These are phyloP conservation scores for Fistulifera pelliculosa DNA, from an alignment of 108 stramenopile species.

Conservation along the genomic window DNA sequence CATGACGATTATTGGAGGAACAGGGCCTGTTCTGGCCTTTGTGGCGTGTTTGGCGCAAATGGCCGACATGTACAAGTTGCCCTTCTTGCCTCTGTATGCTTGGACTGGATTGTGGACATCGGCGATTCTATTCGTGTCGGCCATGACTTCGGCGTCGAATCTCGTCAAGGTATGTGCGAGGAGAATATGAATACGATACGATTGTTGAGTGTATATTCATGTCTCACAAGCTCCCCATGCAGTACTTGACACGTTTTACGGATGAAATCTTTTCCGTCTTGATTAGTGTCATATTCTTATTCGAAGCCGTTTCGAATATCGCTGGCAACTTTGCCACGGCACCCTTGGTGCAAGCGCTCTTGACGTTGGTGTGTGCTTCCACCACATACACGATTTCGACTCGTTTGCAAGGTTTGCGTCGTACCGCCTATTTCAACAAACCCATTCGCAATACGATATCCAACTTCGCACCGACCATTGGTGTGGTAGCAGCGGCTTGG, in stretches of 20 bases:
- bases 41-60: conserved; percentile 49
- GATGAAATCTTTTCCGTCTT: conserved; percentile 78
- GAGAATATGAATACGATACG: no score
- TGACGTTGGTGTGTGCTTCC: conserved; percentile 45
- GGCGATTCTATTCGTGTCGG: conserved; percentile 34
- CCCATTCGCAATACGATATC: conserved; percentile 50
- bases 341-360: conserved; percentile 40
- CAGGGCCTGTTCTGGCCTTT: conserved; percentile 81
- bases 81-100: conserved; percentile 78
- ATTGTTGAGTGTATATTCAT: no score
- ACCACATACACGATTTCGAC: conserved; percentile 57
- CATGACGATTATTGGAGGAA: conserved; percentile 71
- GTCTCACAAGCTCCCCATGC: conserved; percentile 5
- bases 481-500: conserved; percentile 43
- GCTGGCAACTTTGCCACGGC: conserved; percentile 34
- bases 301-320: conserved; percentile 65
- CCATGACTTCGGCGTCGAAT: conserved; percentile 21
- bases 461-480: conserved; percentile 77
- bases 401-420: conserved; percentile 44
- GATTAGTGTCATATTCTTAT: conserved; percentile 71
- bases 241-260: conserved; percentile 74
- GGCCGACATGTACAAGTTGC: conserved; percentile 34
- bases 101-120: conserved; percentile 84
- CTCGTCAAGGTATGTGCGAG: conserved; percentile 9
- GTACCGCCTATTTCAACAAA: conserved; percentile 46